phyloP scores from a whole-genome alignment of 371 early-diverging fungal genomes.

The Fennellomyces sp. region DNA sequence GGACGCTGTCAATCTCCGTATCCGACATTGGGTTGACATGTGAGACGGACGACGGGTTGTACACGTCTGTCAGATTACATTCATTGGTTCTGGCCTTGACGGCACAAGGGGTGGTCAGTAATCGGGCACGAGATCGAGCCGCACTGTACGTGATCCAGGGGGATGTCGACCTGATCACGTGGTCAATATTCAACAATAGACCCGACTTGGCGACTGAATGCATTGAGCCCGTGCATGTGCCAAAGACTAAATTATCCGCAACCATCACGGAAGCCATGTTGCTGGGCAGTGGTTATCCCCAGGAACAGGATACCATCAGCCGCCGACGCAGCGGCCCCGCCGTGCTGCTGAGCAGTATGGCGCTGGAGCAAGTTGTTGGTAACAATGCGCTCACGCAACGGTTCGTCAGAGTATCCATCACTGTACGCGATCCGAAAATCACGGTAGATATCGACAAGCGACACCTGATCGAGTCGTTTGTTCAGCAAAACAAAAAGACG shows the following conservation, averaged over 20 bases:
- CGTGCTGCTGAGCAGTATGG: conserved; percentile 4
- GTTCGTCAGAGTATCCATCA: neutral
- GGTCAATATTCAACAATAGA: conserved; percentile 21
- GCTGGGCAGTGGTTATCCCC: neutral
- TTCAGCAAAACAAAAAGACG: neutral
- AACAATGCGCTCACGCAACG: neutral
- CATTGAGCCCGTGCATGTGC: conserved; percentile 19
- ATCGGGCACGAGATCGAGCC: conserved; percentile 9
- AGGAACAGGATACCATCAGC: neutral
- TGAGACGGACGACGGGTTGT: conserved; percentile 10
- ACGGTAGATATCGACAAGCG: conserved; percentile 8
- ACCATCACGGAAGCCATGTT: conserved; percentile 22
- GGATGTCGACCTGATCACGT: conserved; percentile 12
- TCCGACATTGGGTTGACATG: conserved; percentile 21
- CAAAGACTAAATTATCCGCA: conserved; percentile 13
- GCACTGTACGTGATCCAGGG: conserved; percentile 25
- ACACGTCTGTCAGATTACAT: conserved; percentile 17
- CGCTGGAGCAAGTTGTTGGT: neutral
- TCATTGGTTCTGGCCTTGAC: conserved; percentile 8
- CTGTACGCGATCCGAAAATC: conserved; percentile 6
- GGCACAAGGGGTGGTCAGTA: conserved; percentile 4
- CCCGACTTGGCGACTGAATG: conserved; percentile 16
- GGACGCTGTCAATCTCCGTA: conserved; percentile 19
- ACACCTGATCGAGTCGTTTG: neutral
- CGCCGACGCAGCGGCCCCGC: neutral